A percentile compares a stretch with the other conserved stretches of the same genome.
Evolutionary conservation across 176 grass and related monocot species (phyloP).

Genomic region (Aegilops speltoides): DNA sequence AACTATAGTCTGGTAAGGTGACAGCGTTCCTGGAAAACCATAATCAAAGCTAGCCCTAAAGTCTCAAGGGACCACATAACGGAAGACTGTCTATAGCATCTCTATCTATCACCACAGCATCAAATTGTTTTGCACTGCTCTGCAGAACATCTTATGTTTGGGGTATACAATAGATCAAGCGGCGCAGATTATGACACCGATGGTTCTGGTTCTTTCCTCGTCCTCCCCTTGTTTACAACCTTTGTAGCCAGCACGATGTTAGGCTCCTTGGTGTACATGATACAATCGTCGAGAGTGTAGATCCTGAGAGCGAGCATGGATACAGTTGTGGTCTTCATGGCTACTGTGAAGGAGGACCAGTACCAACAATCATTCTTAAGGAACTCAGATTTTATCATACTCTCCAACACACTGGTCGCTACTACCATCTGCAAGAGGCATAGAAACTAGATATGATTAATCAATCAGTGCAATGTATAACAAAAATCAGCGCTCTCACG

Average conservation of each 20-base stretch:
- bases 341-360: constrained; percentile 88
- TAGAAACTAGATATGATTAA: background rate
- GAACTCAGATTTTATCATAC: constrained; percentile 72
- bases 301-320: constrained; percentile 72
- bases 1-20: constrained; percentile 1
- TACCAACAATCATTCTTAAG: constrained; percentile 86
- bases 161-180: constrained; percentile 24
- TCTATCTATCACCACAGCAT: constrained; percentile 24
- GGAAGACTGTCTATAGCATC: constrained; percentile 18
- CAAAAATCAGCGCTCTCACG: background rate
- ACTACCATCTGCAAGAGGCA: constrained; percentile 72
- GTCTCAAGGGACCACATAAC: constrained; percentile 21
- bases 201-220: constrained; percentile 40
- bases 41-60: constrained; percentile 9
- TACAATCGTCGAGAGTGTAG: constrained; percentile 72
- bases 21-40: background rate
- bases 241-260: constrained; percentile 19
- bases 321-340: constrained; percentile 75
- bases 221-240: constrained; percentile 44
- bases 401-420: constrained; percentile 60
- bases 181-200: constrained; percentile 17
- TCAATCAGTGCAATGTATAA: background rate
- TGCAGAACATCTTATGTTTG: constrained; percentile 31
- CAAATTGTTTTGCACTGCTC: constrained; percentile 19
- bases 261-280: constrained; percentile 71